These are phyloP conservation scores for Xylariaceae sp. DNA, from an alignment of 2,329 filamentous ascomycete genomes.

Conservation along the genomic window DNA sequence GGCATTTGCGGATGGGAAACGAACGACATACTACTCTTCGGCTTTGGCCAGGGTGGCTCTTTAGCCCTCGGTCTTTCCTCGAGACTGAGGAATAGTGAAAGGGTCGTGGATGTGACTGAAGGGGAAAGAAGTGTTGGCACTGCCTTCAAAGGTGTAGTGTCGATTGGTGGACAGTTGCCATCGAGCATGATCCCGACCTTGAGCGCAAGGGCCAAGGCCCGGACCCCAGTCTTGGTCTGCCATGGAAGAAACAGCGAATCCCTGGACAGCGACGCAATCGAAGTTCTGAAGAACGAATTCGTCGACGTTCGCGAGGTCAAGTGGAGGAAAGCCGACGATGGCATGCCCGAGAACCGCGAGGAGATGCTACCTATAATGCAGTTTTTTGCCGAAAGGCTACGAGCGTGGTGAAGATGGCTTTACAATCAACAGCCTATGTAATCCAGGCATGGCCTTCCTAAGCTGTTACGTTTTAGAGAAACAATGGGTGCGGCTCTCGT, in stretches of 20 bases:
- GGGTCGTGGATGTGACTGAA: constrained; percentile 45
- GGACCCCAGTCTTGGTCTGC: constrained; percentile 69
- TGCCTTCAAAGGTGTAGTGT: constrained; percentile 63
- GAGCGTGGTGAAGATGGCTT: constrained; percentile 32
- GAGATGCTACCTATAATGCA: constrained; percentile 93
- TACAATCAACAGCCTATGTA: background rate
- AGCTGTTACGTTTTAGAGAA: too few species aligned
- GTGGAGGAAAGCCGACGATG: constrained; percentile 75
- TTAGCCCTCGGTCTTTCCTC: constrained; percentile 64
- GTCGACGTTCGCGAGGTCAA: constrained; percentile 69
- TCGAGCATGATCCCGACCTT: constrained; percentile 56
- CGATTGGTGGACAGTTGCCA: constrained; percentile 67
- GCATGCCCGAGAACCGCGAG: constrained; percentile 82
- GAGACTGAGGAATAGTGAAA: constrained; percentile 46
- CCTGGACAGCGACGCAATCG: constrained; percentile 65
- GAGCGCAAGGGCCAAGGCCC: constrained; percentile 58
- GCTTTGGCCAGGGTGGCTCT: constrained; percentile 72
- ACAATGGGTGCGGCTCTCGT: too few species aligned
- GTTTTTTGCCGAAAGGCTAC: constrained; percentile 73
- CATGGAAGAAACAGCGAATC: constrained; percentile 56
- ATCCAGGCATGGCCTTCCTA: background rate
- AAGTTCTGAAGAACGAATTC: constrained; percentile 71
- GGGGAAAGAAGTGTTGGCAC: constrained; percentile 14
- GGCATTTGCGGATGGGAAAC: constrained; percentile 64
- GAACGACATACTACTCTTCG: constrained; percentile 68